Evolutionary conservation across 805 yeast genomes (phyloP).

Genomic region (Maudiozyma bulderi): DNA sequence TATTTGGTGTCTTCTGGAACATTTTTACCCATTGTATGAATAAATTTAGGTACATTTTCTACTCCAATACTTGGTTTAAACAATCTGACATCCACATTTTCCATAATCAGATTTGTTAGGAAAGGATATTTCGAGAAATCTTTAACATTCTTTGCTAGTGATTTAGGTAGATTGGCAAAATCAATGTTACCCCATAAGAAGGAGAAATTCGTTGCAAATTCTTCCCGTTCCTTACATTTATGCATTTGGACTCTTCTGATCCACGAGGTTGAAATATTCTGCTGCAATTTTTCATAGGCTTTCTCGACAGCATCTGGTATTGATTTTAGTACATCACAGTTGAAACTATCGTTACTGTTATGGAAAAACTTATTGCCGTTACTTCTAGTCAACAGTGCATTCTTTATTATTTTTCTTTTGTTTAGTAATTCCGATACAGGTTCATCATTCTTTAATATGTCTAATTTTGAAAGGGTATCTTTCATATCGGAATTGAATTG

Average conservation of each 20-base stretch:
- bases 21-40: constrained; percentile 72
- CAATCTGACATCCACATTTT: constrained; percentile 39
- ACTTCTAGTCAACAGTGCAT: not conserved
- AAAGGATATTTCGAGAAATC: constrained; percentile 42
- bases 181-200: constrained; percentile 36
- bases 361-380: not conserved
- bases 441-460: not conserved
- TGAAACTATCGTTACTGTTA: not conserved
- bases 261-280: constrained; percentile 59
- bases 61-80: constrained; percentile 43
- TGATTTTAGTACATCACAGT: not conserved
- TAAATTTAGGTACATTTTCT: constrained; percentile 47
- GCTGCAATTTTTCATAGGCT: constrained; percentile 29
- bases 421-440: constrained; percentile 5
- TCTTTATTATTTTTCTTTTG: not conserved
- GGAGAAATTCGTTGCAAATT: constrained; percentile 32
- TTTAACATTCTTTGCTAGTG: constrained; percentile 37
- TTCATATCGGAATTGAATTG: constrained; percentile 29
- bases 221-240: constrained; percentile 32
- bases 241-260: constrained; percentile 47
- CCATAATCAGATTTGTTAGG: constrained; percentile 42
- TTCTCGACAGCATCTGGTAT: constrained; percentile 5
- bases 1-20: constrained; percentile 62
- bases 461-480: constrained; percentile 4
- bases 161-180: constrained; percentile 29